Percentiles rank a stretch among this genome's conserved stretches.
phyloP scores from a whole-genome alignment of 2,329 filamentous ascomycete genomes.

The Colletotrichum salicis region DNA sequence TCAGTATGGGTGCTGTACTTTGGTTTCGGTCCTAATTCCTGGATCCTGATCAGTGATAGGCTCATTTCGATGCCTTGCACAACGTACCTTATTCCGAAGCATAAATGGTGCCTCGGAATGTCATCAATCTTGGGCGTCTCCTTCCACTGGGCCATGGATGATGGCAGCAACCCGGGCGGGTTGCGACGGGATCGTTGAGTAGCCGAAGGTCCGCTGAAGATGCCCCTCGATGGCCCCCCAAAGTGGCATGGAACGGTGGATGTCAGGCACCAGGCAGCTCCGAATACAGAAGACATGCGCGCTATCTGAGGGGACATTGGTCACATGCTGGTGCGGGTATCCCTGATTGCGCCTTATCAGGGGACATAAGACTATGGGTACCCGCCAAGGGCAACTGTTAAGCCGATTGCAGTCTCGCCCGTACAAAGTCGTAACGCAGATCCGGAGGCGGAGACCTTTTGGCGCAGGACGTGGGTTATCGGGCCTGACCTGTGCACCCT shows the following conservation, averaged over 20 bases:
- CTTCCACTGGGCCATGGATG: neutral
- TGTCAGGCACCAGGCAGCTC: conserved; percentile 22
- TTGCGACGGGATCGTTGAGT: conserved; percentile 17
- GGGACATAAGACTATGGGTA: conserved; percentile 8
- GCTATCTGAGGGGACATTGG: conserved; percentile 17
- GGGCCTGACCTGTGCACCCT: conserved; percentile 21
- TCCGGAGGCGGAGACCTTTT: conserved; percentile 8
- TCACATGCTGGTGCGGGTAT: conserved; percentile 29
- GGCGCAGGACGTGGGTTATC: conserved; percentile 14
- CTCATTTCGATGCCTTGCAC: neutral
- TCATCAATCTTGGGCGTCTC: neutral
- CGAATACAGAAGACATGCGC: conserved; percentile 24
- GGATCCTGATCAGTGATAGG: neutral
- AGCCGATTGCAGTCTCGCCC: fast-evolving
- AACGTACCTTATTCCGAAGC: neutral
- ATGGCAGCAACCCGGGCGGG: conserved; percentile 6
- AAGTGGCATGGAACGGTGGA: conserved; percentile 22
- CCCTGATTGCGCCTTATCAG: conserved; percentile 27
- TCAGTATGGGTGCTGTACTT: neutral
- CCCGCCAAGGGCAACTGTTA: neutral
- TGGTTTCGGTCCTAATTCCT: neutral
- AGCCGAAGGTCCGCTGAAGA: conserved; percentile 29
- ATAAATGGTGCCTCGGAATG: conserved; percentile 11
- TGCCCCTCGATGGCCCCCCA: neutral
- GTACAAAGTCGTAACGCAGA: neutral